Evolutionary conservation across 2,329 filamentous ascomycete species (phyloP).

Genomic region (Dactylellina drechsleri): DNA sequence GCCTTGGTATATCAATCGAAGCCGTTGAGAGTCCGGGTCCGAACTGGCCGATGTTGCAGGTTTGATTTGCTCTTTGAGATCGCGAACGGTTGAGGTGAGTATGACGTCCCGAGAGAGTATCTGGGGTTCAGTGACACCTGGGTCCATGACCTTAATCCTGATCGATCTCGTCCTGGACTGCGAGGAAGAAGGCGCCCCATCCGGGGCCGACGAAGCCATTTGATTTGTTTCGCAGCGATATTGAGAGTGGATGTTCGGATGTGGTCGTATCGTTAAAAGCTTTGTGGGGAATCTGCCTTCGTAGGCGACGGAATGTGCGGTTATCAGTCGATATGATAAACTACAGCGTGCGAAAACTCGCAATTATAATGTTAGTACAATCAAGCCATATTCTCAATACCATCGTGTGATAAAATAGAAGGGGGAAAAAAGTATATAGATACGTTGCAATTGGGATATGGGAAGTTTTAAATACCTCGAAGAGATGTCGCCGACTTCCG

Average conservation of each 20-base stretch:
- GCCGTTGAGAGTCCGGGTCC: slow-evolving; percentile 2
- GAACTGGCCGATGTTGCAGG: slow-evolving; percentile 6
- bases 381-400: too few relatives aligned
- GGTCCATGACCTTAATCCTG: slow-evolving; percentile 34
- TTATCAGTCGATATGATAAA: slow-evolving; percentile 1
- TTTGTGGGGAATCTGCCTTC: too few relatives aligned
- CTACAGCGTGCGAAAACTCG: background rate
- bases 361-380: too few relatives aligned
- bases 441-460: too few relatives aligned
- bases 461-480: too few relatives aligned
- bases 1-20: slow-evolving; percentile 36
- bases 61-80: slow-evolving; percentile 29
- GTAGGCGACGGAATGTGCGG: background rate
- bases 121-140: slow-evolving; percentile 12
- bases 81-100: slow-evolving; percentile 32
- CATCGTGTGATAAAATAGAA: too few relatives aligned
- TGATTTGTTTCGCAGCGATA: background rate
- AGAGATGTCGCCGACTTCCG: too few relatives aligned
- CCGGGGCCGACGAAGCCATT: slow-evolving; percentile 25
- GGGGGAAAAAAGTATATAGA: too few relatives aligned
- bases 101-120: slow-evolving; percentile 5
- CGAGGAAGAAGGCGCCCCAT: background rate
- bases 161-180: background rate
- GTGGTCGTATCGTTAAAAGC: too few relatives aligned
- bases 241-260: too few relatives aligned